Base-by-base conservation (phyloP, 768 basidiomycete genomes). In the Hydnomerulius pinastri region DNA sequence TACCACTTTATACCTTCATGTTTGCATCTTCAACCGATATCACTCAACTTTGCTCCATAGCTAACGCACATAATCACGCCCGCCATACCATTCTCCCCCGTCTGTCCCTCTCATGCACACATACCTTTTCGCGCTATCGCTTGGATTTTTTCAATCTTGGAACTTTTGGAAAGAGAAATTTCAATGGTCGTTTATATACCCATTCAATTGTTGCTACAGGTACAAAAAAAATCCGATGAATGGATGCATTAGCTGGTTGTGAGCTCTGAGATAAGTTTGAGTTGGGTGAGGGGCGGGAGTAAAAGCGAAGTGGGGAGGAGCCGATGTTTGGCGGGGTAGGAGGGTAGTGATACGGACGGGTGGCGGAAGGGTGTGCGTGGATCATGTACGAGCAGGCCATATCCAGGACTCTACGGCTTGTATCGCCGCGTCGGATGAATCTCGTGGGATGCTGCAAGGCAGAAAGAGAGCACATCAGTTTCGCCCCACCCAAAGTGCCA, bases 341-440 rank as follows among this genome's bases (percentile, higher is more conserved):
- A 32, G 30, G 11, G 30, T 12, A 15, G 12, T 33, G 32, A 32
- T 17, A 43, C 39, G 23, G 18, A 42, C 39, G 4, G 18, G 13
- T 21, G 13, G 33, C 42, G 25, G 18, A 35, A n/a, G 20, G 3
- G 12, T 36, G 15, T 33, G 39, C 10, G 38, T 10, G 15, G 3
- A 39, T 56, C 38, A 64, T 61, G 60, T 42, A 46, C 36, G 44
- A 5, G n/a, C n/a, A n/a, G 72, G 54, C 61, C 90, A 96, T 70
- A 97, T 90, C 89, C 90, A 96, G 47, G 84, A 72, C 63, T 85
- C 76, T 29, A 93, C 86, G 1, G 70, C 75, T n/a, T 67, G 70
- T 45, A 79, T 81, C 45, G 91, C 89, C 58, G 81, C 78, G 43
- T 78, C 69, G 12, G 87, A 80, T 56, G 91, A 80, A 48, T 80